Base-by-base conservation (phyloP, 2,329 filamentous ascomycete genomes). In the Byssochlamys sp. region DNA sequence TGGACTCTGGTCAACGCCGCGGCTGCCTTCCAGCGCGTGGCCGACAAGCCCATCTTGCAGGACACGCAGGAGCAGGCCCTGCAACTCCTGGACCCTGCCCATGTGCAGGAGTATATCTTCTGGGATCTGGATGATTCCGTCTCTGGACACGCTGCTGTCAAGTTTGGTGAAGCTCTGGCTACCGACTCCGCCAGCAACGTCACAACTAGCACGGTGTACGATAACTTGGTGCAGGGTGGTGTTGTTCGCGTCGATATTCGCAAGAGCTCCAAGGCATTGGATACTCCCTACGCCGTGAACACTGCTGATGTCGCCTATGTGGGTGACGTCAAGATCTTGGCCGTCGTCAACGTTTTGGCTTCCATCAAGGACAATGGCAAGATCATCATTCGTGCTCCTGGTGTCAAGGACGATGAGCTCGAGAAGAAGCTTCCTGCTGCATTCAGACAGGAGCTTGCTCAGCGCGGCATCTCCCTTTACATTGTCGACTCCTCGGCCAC, bases 61-160 rank as follows among this genome's bases (percentile, higher is more conserved):
- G 65, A 63, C 49, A 60, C 59, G 10, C 61, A 75, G 55, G 73
- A 76, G 53, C 69, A 73, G 26, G 75, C 75, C 70, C 73, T 85
- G 56, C 78, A 84, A 63, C 72, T 82, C 24, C 67, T 81, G n/a
- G 81, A 84, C 61, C 65, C 71, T 25, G 70, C 77, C n/a, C 71
- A 74, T 24, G 84, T 86, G 24, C 82, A 89, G 72, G 89, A 97
- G 74, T 97, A 94, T 77, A 87, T 86, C 11, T 96, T 99, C 81
- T 97, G 91, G 91, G 89, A 96, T 65, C 71, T 89, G 48, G 92
- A 96, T 68, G 82, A 85, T 71, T 91, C 91, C 28, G 75, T 79
- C 1, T 82, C 87, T 55, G 80, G 81, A 55, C 78, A 79, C 59
- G 85, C 90, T 1, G 86, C 90, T 10, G 75, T 82, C 25, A 82